Evolutionary conservation across 1,284 basidiomycete genomes (phyloP), one percentile per base, ranked within the genome.

Genomic region (Laetiporus sulphureus): DNA sequence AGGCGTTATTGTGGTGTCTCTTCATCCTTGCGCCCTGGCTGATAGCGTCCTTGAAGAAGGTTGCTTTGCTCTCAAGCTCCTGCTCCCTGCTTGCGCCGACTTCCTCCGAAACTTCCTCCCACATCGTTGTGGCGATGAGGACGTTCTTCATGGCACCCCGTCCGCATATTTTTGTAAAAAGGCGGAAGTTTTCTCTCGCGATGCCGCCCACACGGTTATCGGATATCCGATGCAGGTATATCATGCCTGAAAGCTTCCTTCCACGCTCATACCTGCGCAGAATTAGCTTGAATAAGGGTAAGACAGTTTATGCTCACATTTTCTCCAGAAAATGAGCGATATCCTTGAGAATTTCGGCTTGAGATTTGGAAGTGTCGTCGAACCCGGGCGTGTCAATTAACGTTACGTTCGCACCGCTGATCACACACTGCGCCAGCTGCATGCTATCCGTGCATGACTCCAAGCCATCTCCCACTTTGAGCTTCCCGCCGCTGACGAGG

Each of bases 211-310:
- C 62, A 15, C 73, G 57, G 52, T 65, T 58, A 45, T 76, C 74
- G 34, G 69, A 65, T 45, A 77, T 77, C 3, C 71, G 67, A 49
- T 77, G 73, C 57, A 75, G 61, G 55, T 76, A 76, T 34, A 76
- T 66, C 48, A 76, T 61, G 1, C 75, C 75, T 2, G 66, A 59
- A 16, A 76, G 58, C 38, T 62, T 67, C 41, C 56, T 48, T 12
- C 62, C 58, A 13, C 55, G 50, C 24, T 65, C 53, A 21, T 69
- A 69, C 6, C 67, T 69, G n/a, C n/a, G n/a, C n/a, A n/a, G n/a
- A n/a, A n/a, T n/a, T n/a, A n/a, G n/a, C n/a, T n/a, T n/a, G n/a
- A n/a, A n/a, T n/a, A n/a, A n/a, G n/a, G n/a, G n/a, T n/a, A n/a
- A n/a, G n/a, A n/a, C n/a, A n/a, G n/a, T n/a, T n/a, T n/a, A n/a